These are phyloP conservation scores for Calonectria hawksworthii DNA, from an alignment of 2,329 filamentous ascomycete species.

Conservation along the genomic window DNA sequence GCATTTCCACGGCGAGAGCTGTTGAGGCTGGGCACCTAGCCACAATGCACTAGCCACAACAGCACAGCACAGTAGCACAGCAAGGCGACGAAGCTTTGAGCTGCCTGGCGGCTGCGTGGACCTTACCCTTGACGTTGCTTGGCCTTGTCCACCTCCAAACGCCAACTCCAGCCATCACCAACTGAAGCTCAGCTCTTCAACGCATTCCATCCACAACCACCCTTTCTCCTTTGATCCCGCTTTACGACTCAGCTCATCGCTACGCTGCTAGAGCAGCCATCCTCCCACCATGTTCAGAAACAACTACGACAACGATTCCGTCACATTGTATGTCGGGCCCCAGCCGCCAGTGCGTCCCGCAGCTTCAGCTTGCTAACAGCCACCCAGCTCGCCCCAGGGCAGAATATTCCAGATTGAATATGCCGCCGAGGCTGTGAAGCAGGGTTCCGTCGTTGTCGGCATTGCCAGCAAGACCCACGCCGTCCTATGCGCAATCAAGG, in stretches of 20 bases:
- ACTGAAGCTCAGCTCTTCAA: slow-evolving; percentile 33
- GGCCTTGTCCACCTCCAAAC: slow-evolving; percentile 38
- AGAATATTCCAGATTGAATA: slow-evolving; percentile 99
- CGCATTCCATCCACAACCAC: slow-evolving; percentile 32
- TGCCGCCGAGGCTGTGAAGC: slow-evolving; percentile 98
- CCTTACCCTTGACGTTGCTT: slow-evolving; percentile 27
- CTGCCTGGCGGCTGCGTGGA: slow-evolving; percentile 50
- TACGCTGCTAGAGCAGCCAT: slow-evolving; percentile 40
- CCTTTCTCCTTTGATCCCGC: slow-evolving; percentile 7
- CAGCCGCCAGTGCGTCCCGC: slow-evolving; percentile 28
- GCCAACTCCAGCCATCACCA: slow-evolving; percentile 38
- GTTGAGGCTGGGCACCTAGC: slow-evolving; percentile 16
- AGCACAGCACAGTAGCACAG: slow-evolving; percentile 25
- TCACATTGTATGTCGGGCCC: slow-evolving; percentile 86
- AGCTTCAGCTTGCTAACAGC: slow-evolving; percentile 43
- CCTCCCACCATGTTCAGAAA: slow-evolving; percentile 88
- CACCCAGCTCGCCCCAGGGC: slow-evolving; percentile 91
- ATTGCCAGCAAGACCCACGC: slow-evolving; percentile 98
- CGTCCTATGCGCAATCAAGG: slow-evolving; percentile 96
- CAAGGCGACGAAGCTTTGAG: slow-evolving; percentile 54
- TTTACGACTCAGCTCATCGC: slow-evolving; percentile 27
- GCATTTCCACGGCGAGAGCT: slow-evolving; percentile 41
- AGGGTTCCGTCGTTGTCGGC: slow-evolving; percentile 97
- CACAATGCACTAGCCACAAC: background rate
- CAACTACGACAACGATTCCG: slow-evolving; percentile 99